Percentiles rank a stretch among this genome's conserved stretches.
These are phyloP conservation scores for Anisogramma anomala DNA, from an alignment of 2,329 filamentous ascomycete genomes.

Conservation along the genomic window DNA sequence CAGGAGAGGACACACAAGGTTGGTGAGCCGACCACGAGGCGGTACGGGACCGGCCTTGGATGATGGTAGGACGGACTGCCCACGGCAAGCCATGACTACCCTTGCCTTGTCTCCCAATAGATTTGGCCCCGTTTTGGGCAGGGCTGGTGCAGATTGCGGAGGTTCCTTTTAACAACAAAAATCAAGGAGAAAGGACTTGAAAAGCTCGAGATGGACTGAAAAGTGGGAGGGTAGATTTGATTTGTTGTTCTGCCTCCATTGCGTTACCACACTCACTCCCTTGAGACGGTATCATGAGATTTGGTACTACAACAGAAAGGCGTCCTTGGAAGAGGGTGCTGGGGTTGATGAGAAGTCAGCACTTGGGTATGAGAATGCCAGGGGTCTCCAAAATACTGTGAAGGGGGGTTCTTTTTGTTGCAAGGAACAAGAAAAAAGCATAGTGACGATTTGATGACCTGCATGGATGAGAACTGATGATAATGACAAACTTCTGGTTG, in stretches of 20 bases:
- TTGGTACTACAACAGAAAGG: too few species aligned
- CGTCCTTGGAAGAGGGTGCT: too few species aligned
- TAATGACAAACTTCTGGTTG: too few species aligned
- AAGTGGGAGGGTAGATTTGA: conserved; percentile 2
- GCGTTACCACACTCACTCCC: too few species aligned
- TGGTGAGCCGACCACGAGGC: conserved; percentile 3
- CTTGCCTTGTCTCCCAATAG: neutral
- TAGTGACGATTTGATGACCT: conserved; percentile 10
- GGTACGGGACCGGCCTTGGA: neutral
- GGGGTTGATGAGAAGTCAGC: neutral
- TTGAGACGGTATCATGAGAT: too few species aligned
- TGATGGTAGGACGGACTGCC: neutral
- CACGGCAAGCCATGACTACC: too few species aligned
- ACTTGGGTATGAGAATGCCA: neutral
- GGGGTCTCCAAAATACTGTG: neutral
- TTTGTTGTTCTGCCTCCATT: neutral
- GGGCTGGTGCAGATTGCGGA: neutral
- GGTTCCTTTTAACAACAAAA: neutral
- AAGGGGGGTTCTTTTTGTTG: neutral
- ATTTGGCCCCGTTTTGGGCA: neutral
- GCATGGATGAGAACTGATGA: conserved; percentile 10
- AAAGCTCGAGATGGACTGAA: neutral
- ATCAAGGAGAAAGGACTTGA: neutral
- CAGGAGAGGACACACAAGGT: neutral
- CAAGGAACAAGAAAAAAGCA: conserved; percentile 6